These are phyloP conservation scores for Neurospora hispaniola DNA, from an alignment of 495 filamentous ascomycete genomes.

Conservation along the genomic window DNA sequence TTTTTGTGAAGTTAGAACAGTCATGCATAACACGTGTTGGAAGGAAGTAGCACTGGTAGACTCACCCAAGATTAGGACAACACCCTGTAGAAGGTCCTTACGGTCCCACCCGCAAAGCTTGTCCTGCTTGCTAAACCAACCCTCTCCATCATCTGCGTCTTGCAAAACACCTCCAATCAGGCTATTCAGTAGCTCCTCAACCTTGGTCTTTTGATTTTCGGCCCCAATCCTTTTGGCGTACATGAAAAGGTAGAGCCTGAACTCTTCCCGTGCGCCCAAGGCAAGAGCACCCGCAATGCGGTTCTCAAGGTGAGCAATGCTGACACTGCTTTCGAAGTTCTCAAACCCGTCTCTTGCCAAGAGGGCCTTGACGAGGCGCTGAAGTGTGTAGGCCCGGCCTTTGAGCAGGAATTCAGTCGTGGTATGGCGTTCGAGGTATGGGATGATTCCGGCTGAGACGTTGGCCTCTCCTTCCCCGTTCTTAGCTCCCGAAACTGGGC, in stretches of 20 bases:
- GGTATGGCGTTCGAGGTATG: constrained; percentile 84
- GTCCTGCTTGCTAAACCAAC: constrained; percentile 50
- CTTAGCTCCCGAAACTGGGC: constrained; percentile 26
- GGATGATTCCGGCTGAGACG: constrained; percentile 86
- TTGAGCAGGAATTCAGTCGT: constrained; percentile 87
- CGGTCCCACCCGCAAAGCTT: constrained; percentile 82
- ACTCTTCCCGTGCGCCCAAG: constrained; percentile 80
- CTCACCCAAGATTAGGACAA: constrained; percentile 86
- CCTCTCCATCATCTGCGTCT: constrained; percentile 39
- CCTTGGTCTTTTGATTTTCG: constrained; percentile 75
- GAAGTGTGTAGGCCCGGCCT: constrained; percentile 78
- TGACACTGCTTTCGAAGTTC: constrained; percentile 80
- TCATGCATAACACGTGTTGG: neutral
- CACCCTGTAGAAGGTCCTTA: constrained; percentile 74
- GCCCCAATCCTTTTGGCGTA: constrained; percentile 91
- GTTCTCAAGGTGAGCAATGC: constrained; percentile 92
- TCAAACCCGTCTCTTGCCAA: constrained; percentile 83
- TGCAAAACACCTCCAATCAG: constrained; percentile 62
- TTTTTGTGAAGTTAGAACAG: constrained; percentile 22
- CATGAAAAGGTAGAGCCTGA: constrained; percentile 84
- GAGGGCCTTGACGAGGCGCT: constrained; percentile 77
- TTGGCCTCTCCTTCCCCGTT: constrained; percentile 42
- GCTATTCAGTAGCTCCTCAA: constrained; percentile 78
- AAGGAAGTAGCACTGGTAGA: constrained; percentile 8
- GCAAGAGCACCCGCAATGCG: constrained; percentile 80